Percentiles rank a stretch among this genome's conserved stretches.
phyloP scores from a whole-genome alignment of 225 moss, liverwort and hornwort species.

The Pseudoscleropodium purum region DNA sequence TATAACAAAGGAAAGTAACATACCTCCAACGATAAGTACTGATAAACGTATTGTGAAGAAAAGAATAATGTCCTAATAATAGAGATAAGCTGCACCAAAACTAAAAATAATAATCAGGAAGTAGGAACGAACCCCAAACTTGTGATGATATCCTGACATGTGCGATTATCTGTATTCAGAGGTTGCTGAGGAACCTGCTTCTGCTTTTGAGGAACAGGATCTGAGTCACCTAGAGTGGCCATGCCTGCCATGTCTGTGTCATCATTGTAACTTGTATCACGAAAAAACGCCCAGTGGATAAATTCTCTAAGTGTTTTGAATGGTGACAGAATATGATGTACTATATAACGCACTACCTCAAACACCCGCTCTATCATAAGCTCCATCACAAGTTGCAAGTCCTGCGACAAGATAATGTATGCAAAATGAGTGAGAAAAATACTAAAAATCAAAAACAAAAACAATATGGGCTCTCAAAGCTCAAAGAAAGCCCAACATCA shows the following conservation, averaged over 20 bases:
- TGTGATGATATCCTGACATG: conserved; percentile 85
- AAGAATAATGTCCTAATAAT: neutral
- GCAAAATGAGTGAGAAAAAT: neutral
- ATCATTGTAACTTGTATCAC: conserved; percentile 12
- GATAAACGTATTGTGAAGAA: neutral
- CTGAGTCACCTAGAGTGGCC: conserved; percentile 60
- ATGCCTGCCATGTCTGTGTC: conserved; percentile 22
- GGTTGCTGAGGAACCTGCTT: conserved; percentile 34
- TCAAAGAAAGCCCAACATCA: neutral
- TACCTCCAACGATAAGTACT: neutral
- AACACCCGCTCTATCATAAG: conserved; percentile 74
- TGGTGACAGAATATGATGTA: conserved; percentile 65
- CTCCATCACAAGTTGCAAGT: conserved; percentile 80
- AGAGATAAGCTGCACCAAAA: neutral
- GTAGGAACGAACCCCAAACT: conserved; percentile 49
- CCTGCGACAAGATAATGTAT: conserved; percentile 31
- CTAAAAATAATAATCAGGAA: neutral
- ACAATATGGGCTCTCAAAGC: neutral
- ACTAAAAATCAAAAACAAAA: neutral
- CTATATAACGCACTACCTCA: conserved; percentile 51
- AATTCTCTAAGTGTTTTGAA: conserved; percentile 58
- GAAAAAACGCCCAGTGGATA: conserved; percentile 48
- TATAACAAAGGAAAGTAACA: neutral
- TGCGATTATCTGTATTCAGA: conserved; percentile 85
- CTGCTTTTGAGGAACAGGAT: conserved; percentile 42